Percentiles rank a stretch among this genome's conserved stretches.
These are phyloP conservation scores for Patellaria atrata DNA, from an alignment of 495 filamentous ascomycete species.

Conservation along the genomic window DNA sequence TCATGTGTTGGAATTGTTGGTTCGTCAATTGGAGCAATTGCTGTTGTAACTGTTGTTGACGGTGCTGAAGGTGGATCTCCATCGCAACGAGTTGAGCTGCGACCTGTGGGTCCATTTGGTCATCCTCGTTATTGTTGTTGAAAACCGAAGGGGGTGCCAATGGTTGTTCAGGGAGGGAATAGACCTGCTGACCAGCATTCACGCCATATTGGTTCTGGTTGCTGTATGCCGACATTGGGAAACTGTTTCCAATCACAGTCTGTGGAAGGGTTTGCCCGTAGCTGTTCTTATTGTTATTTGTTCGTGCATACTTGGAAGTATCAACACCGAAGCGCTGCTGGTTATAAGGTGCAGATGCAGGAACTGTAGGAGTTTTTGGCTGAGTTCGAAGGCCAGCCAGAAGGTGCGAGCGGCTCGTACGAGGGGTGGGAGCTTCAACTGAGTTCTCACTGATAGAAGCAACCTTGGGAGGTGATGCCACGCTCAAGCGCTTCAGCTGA, in stretches of 20 bases:
- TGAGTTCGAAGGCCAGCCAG: slow-evolving; percentile 87
- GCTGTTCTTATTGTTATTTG: slow-evolving; percentile 26
- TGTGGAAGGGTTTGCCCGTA: slow-evolving; percentile 45
- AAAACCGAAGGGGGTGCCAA: slow-evolving; percentile 70
- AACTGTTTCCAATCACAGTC: slow-evolving; percentile 46
- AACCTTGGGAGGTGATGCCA: slow-evolving; percentile 43
- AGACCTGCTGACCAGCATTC: slow-evolving; percentile 42
- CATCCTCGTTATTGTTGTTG: slow-evolving; percentile 44
- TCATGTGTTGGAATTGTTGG: slow-evolving; percentile 68
- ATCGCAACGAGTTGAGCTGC: slow-evolving; percentile 75
- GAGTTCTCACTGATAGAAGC: slow-evolving; percentile 51
- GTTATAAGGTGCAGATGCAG: slow-evolving; percentile 47
- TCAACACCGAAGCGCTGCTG: slow-evolving; percentile 34
- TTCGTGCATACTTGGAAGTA: slow-evolving; percentile 29
- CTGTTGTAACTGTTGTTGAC: slow-evolving; percentile 71
- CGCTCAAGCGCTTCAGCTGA: slow-evolving; percentile 69
- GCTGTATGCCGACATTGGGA: slow-evolving; percentile 29
- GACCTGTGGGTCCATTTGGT: slow-evolving; percentile 64
- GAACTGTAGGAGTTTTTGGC: slow-evolving; percentile 58
- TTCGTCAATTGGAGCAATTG: slow-evolving; percentile 35
- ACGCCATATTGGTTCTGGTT: slow-evolving; percentile 30
- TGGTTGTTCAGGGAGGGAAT: slow-evolving; percentile 65
- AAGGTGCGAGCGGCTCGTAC: slow-evolving; percentile 88
- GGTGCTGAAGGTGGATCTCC: slow-evolving; percentile 71
- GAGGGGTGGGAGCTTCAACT: slow-evolving; percentile 58